These are phyloP conservation scores for Stemphylium vesicarium DNA, from an alignment of 2,329 filamentous ascomycete species.

Conservation along the genomic window DNA sequence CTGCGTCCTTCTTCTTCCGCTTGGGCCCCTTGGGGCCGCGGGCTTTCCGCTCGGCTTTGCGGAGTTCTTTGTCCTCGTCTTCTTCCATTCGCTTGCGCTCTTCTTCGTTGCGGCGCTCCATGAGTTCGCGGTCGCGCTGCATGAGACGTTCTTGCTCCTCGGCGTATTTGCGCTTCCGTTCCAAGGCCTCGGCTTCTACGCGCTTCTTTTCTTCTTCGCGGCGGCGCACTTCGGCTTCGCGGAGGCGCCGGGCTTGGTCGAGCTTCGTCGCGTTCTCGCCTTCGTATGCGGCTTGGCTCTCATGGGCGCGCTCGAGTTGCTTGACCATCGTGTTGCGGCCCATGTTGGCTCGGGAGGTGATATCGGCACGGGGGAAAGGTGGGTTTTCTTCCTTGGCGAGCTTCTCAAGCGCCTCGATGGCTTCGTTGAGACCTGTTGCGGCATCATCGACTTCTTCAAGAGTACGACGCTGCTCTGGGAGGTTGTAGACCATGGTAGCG, in stretches of 20 bases:
- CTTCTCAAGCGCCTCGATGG: slow-evolving; percentile 72
- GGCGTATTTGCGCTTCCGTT: slow-evolving; percentile 80
- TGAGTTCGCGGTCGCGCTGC: slow-evolving; percentile 73
- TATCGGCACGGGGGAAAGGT: slow-evolving; percentile 87
- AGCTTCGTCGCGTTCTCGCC: slow-evolving; percentile 90
- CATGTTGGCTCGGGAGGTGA: slow-evolving; percentile 97
- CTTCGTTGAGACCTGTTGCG: slow-evolving; percentile 79
- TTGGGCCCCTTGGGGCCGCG: slow-evolving; percentile 55
- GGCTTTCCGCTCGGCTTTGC: slow-evolving; percentile 65
- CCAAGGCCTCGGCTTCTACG: slow-evolving; percentile 71
- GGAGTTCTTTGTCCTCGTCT: slow-evolving; percentile 77
- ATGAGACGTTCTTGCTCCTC: slow-evolving; percentile 84
- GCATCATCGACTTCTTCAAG: slow-evolving; percentile 82
- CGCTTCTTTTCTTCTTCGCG: slow-evolving; percentile 78
- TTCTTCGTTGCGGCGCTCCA: slow-evolving; percentile 73
- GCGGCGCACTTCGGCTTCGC: slow-evolving; percentile 78
- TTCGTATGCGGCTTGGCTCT: slow-evolving; percentile 88
- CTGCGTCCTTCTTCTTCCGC: slow-evolving; percentile 68
- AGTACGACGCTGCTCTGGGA: slow-evolving; percentile 78
- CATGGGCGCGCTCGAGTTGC: slow-evolving; percentile 84
- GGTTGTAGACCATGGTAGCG: slow-evolving; percentile 76
- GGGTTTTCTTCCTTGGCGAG: slow-evolving; percentile 69
- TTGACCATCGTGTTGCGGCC: slow-evolving; percentile 92
- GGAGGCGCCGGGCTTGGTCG: slow-evolving; percentile 76
- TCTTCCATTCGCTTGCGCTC: slow-evolving; percentile 68